Conservation (phyloP, 2,329 filamentous ascomycete species). For the Aspergillus alliaceus region DNA sequence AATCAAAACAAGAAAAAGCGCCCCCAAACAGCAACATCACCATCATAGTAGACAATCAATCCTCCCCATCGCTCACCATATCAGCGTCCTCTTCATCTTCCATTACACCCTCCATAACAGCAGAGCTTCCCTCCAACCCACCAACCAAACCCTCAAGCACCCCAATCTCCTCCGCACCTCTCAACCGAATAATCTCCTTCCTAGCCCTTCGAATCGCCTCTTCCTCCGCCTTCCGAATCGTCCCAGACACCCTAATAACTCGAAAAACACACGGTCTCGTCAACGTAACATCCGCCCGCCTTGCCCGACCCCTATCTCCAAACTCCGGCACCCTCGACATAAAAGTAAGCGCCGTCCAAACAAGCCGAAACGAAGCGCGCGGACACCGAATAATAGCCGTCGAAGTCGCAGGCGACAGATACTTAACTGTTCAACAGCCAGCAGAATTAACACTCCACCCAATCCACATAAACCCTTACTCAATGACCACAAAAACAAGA, state of each 20-base stretch:
- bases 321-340: conserved; percentile 68
- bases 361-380: conserved; percentile 77
- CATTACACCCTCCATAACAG: conserved; percentile 45
- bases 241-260: conserved; percentile 85
- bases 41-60: conserved; percentile 9
- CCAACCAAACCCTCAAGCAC: conserved; percentile 42
- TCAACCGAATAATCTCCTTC: conserved; percentile 67
- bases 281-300: conserved; percentile 20
- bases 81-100: conserved; percentile 51
- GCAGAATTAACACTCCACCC: background rate
- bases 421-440: conserved; percentile 68
- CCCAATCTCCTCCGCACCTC: conserved; percentile 49
- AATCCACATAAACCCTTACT: background rate
- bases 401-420: conserved; percentile 86
- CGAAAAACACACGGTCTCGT: conserved; percentile 69
- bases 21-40: background rate
- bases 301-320: conserved; percentile 37
- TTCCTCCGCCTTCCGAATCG: conserved; percentile 87
- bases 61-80: conserved; percentile 42
- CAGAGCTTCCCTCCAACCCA: conserved; percentile 35
- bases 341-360: conserved; percentile 86
- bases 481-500: too few species aligned
- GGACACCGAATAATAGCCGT: conserved; percentile 88
- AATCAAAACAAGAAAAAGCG: conserved; percentile 13
- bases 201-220: conserved; percentile 80